phyloP scores from a whole-genome alignment of 1,139 yeast species.

The Pichia sp. region DNA sequence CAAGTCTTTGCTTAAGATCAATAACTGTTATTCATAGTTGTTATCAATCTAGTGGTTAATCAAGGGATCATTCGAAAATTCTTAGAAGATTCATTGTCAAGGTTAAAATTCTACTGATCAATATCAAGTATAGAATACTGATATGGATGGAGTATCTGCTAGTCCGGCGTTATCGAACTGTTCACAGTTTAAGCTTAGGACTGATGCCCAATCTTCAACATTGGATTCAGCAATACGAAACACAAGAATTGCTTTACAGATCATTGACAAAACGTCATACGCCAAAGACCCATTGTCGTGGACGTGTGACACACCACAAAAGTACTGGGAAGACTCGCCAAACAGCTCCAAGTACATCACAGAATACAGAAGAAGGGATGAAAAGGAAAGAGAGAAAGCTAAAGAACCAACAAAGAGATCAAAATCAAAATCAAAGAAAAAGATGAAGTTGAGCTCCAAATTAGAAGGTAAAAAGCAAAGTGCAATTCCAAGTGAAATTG shows the following conservation, averaged over 20 bases:
- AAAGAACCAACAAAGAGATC: neutral
- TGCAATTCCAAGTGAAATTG: too few species aligned
- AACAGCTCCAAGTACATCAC: neutral
- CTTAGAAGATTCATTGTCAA: neutral
- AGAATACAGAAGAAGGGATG: neutral
- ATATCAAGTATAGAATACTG: conserved; percentile 1
- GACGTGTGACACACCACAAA: conserved; percentile 2
- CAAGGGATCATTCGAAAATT: neutral
- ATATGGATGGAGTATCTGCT: conserved; percentile 10
- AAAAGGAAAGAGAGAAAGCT: neutral
- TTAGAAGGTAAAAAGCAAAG: too few species aligned
- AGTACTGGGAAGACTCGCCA: neutral
- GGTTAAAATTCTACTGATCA: neutral
- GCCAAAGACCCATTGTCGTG: neutral
- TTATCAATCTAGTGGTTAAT: neutral
- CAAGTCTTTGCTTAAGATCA: too few species aligned
- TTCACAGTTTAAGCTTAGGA: conserved; percentile 7
- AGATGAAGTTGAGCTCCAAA: too few species aligned
- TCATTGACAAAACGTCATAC: neutral
- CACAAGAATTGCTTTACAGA: conserved; percentile 2
- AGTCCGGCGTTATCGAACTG: conserved; percentile 12
- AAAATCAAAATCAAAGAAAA: neutral
- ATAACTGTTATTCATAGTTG: too few species aligned
- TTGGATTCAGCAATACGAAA: conserved; percentile 13
- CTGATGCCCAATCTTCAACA: conserved; percentile 9